A percentile compares a stretch with the other conserved stretches of the same genome.
These are phyloP conservation scores for Lolium rigidum DNA, from an alignment of 176 grass and related monocot species.

Conservation along the genomic window DNA sequence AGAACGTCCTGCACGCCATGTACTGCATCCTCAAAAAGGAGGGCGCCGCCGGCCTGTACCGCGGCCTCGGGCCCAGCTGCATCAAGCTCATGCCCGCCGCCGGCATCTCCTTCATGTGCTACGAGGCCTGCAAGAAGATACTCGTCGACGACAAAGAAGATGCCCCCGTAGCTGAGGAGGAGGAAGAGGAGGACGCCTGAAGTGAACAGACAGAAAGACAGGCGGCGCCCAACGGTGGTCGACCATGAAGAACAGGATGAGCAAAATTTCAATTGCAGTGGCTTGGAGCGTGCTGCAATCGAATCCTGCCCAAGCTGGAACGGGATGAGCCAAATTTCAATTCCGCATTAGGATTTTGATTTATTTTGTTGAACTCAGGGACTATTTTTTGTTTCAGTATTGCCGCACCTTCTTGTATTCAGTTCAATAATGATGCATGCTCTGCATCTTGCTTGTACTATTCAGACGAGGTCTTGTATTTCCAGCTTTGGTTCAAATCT, in stretches of 20 bases:
- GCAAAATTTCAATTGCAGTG: background rate
- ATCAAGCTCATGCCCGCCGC: constrained; percentile 91
- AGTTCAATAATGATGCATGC: background rate
- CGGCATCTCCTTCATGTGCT: constrained; percentile 95
- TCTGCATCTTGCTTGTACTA: background rate
- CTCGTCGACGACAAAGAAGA: constrained; percentile 60
- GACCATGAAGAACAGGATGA: background rate
- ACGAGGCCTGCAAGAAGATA: constrained; percentile 85
- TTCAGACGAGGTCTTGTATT: background rate
- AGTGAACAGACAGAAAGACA: background rate
- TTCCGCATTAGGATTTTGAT: background rate
- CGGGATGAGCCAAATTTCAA: background rate
- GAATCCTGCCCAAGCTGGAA: background rate
- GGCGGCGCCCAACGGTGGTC: background rate
- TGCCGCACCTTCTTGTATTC: background rate
- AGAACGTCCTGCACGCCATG: constrained; percentile 73
- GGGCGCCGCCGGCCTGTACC: constrained; percentile 69
- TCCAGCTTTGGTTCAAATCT: background rate
- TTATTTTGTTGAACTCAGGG: background rate
- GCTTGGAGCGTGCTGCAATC: background rate
- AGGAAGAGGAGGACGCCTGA: constrained; percentile 16
- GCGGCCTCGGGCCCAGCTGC: constrained; percentile 76
- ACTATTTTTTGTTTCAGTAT: background rate
- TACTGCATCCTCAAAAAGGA: constrained; percentile 72
- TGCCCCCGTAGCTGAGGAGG: constrained; percentile 27